phyloP scores from a whole-genome alignment of 768 basidiomycete species.

The Phanerochaete sordida region DNA sequence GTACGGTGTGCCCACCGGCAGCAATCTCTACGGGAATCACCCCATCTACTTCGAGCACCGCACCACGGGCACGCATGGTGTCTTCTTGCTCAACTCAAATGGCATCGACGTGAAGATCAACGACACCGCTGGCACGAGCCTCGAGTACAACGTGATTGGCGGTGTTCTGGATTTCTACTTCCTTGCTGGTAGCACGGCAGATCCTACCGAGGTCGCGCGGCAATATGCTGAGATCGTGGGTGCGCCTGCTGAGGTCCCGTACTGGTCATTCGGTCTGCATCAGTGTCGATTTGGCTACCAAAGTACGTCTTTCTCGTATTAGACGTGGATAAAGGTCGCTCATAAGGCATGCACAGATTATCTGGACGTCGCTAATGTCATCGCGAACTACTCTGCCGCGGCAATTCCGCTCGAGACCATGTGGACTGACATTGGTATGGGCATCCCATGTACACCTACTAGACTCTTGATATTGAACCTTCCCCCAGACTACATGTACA shows the following conservation, averaged over 20 bases:
- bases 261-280: slow-evolving; percentile 72
- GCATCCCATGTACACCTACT: neutral
- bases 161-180: slow-evolving; percentile 80
- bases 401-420: slow-evolving; percentile 70
- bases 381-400: slow-evolving; percentile 57
- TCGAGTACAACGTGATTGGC: slow-evolving; percentile 78
- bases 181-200: slow-evolving; percentile 58
- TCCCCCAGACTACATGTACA: slow-evolving; percentile 64
- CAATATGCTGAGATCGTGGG: slow-evolving; percentile 73
- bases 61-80: slow-evolving; percentile 61
- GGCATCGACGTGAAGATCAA: slow-evolving; percentile 77
- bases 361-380: slow-evolving; percentile 58
- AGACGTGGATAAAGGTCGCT: neutral
- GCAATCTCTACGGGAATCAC: slow-evolving; percentile 71
- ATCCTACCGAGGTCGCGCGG: slow-evolving; percentile 54
- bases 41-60: slow-evolving; percentile 74
- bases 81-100: slow-evolving; percentile 65
- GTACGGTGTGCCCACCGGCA: slow-evolving; percentile 50
- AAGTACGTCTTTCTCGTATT: slow-evolving; percentile 32
- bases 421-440: slow-evolving; percentile 72
- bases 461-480: neutral
- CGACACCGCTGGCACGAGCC: slow-evolving; percentile 33
- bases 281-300: slow-evolving; percentile 71
- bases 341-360: slow-evolving; percentile 38
- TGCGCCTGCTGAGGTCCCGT: slow-evolving; percentile 66